These are phyloP conservation scores for Mycotypha africana DNA, from an alignment of 371 early-diverging fungal genomes.

Conservation along the genomic window DNA sequence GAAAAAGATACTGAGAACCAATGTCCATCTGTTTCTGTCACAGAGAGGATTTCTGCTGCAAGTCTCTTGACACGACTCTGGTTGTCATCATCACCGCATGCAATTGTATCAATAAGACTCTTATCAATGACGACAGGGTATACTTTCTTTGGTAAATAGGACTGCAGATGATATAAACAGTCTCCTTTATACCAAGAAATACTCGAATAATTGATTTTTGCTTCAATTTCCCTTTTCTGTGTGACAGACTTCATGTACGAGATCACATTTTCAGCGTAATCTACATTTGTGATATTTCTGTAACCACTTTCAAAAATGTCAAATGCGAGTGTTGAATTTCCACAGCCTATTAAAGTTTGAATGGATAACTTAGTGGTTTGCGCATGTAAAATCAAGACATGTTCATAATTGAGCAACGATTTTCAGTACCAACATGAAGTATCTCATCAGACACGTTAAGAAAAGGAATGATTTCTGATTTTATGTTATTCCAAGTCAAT, in stretches of 20 bases:
- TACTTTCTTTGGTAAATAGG: slow-evolving; percentile 1
- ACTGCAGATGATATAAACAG: slow-evolving; percentile 13
- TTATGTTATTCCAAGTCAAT: slow-evolving; percentile 18
- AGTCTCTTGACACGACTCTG: slow-evolving; percentile 11
- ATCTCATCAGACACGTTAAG: slow-evolving; percentile 18
- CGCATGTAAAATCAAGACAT: too few relatives aligned
- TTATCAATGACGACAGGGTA: slow-evolving; percentile 37
- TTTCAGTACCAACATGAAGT: slow-evolving; percentile 24
- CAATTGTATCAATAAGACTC: slow-evolving; percentile 31
- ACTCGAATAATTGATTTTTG: slow-evolving; percentile 9
- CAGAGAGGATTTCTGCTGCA: slow-evolving; percentile 14
- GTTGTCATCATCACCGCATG: slow-evolving; percentile 38
- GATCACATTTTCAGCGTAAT: slow-evolving; percentile 42
- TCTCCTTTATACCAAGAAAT: slow-evolving; percentile 24
- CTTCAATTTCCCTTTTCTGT: slow-evolving; percentile 1
- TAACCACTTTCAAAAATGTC: slow-evolving; percentile 37
- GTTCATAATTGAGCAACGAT: too few relatives aligned
- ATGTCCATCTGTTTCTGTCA: slow-evolving; percentile 13
- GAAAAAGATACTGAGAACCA: slow-evolving; percentile 34
- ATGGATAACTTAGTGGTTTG: too few relatives aligned
- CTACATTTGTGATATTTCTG: slow-evolving; percentile 28
- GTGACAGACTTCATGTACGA: slow-evolving; percentile 27
- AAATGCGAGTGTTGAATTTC: slow-evolving; percentile 46
- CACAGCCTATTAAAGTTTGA: slow-evolving; percentile 38
- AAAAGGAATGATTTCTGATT: slow-evolving; percentile 12